Evolutionary conservation across 2,329 filamentous ascomycete species (phyloP), one percentile per base, ranked within the genome.

Genomic region (Ambrosiella beaveri): DNA sequence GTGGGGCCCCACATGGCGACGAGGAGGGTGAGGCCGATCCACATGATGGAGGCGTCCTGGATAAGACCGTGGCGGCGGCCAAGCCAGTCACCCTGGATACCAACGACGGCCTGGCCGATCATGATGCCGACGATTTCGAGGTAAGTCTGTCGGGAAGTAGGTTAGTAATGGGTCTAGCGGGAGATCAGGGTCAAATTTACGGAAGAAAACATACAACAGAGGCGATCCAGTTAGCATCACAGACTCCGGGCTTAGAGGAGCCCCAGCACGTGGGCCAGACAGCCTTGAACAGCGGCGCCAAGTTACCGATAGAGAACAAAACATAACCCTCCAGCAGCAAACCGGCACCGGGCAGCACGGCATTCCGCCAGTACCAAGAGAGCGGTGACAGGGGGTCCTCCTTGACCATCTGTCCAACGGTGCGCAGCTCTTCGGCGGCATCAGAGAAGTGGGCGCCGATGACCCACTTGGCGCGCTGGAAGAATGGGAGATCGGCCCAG

Each of bases 81-180:
- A 63, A 96, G 75, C 85, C 85, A 88, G 65, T 80, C 77, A 65
- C 78, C 79, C 40, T 58, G 73, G 71, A 94, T 74, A 71, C 91
- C 91, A 63, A 97, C 90, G 36, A 85, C 74, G 57, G 94, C 82
- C 72, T 97, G 91, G 65, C 90, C 91, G 63, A 91, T 80, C 73
- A 97, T 97, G 71, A 97, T 97, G 73, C 91, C 91, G 64, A 85
- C 79, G 64, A 96, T 89, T 68, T 97, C 91, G 54, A 97, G 82
- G 66, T 96, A 96, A 27, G 89, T 87, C 59, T 61, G 8, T 37
- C 15, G 38, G 27, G 41, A 12, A 17, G 12, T 15, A n/a, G 27
- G 52, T 59, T 59, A 59, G 57, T 8, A 49, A 11, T 8, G 7
- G 36, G 44, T 9, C n/a, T 38, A 19, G 38, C 3, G n/a, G 27